Conservation (phyloP, 2,329 filamentous ascomycete genomes). For the Arachnomyces sp. region DNA sequence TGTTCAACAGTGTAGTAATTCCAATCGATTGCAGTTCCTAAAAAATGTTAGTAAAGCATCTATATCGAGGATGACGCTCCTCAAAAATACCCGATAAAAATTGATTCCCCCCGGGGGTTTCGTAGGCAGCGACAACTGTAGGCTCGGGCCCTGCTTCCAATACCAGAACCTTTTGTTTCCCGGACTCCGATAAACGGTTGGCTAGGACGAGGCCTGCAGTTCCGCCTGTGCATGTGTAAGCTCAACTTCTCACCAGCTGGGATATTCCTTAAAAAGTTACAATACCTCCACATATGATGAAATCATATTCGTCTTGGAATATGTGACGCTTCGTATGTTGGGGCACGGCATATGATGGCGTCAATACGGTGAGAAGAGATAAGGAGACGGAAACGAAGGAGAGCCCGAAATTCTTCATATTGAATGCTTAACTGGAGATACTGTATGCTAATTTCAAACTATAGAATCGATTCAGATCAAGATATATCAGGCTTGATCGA, state of each 20-base stretch:
- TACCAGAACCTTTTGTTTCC: slow-evolving; percentile 10
- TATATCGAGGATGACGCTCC: neutral
- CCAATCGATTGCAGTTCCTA: slow-evolving; percentile 24
- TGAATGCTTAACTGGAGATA: too few relatives aligned
- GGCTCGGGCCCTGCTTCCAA: slow-evolving; percentile 17
- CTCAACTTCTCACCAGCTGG: neutral
- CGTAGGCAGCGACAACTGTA: slow-evolving; percentile 18
- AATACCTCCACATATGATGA: slow-evolving; percentile 15
- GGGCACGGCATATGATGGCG: too few relatives aligned
- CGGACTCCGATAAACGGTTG: slow-evolving; percentile 15
- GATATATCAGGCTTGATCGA: too few relatives aligned
- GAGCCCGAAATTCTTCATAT: too few relatives aligned
- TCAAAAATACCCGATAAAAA: slow-evolving; percentile 16
- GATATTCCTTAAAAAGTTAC: neutral
- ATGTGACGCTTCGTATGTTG: too few relatives aligned
- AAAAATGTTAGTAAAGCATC: neutral
- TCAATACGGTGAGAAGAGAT: too few relatives aligned
- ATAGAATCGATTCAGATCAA: too few relatives aligned
- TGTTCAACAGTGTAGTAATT: slow-evolving; percentile 16
- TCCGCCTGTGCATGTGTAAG: slow-evolving; percentile 13
- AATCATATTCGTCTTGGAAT: slow-evolving; percentile 10
- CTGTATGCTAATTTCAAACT: too few relatives aligned
- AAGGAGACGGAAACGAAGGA: too few relatives aligned
- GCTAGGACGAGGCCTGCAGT: slow-evolving; percentile 19
- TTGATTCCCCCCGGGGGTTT: slow-evolving; percentile 22